These are phyloP conservation scores for Trichoderma pleuroti DNA, from an alignment of 2,329 filamentous ascomycete genomes.

Conservation along the genomic window DNA sequence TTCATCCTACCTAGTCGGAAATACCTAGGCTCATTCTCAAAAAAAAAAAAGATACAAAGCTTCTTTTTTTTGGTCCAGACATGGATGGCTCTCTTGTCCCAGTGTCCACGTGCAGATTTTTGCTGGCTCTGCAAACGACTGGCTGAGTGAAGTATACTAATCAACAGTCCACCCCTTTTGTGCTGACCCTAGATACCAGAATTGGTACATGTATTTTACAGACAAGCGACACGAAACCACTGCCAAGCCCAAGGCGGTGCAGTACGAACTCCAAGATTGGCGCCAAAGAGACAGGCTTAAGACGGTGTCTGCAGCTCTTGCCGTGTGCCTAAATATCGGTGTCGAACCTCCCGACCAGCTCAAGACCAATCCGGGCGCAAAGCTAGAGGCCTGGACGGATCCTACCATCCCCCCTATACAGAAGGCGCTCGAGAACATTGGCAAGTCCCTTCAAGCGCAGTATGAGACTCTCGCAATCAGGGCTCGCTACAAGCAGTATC, in stretches of 20 bases:
- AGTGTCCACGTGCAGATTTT: not conserved
- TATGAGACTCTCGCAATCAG: constrained; percentile 94
- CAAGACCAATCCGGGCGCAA: constrained; percentile 89
- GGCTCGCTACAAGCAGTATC: constrained; percentile 95
- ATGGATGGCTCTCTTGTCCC: not conserved
- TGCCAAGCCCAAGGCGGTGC: constrained; percentile 71
- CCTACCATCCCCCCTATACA: constrained; percentile 75
- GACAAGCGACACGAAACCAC: constrained; percentile 97
- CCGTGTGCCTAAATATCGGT: constrained; percentile 93
- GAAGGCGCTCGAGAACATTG: constrained; percentile 90
- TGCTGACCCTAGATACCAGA: constrained; percentile 47
- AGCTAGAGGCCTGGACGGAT: constrained; percentile 95
- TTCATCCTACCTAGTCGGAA: constrained; percentile 25
- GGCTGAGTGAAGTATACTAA: not conserved
- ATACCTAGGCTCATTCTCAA: constrained; percentile 27
- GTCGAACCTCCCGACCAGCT: constrained; percentile 96
- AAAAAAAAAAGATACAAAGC: constrained; percentile 19
- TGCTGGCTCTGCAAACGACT: not conserved
- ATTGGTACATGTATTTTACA: constrained; percentile 99
- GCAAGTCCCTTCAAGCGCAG: constrained; percentile 91
- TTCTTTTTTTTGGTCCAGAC: constrained; percentile 15
- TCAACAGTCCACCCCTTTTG: not conserved
- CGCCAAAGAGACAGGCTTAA: constrained; percentile 95
- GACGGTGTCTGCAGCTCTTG: constrained; percentile 91
- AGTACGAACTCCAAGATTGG: constrained; percentile 80